Conservation (phyloP, 345 rosid species). For the Gossypium thurberi region DNA sequence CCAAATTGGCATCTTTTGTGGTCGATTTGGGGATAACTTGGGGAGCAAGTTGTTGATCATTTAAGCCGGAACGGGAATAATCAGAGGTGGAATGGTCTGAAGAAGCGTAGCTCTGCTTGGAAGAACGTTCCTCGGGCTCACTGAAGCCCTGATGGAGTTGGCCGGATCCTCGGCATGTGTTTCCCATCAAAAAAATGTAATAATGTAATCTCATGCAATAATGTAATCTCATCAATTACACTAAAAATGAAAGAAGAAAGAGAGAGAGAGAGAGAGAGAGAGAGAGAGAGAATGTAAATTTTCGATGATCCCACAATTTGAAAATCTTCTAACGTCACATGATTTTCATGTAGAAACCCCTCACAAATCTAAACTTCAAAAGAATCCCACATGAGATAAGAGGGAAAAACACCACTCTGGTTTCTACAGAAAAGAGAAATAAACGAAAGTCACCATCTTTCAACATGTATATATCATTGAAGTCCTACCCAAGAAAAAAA, state of each 20-base stretch:
- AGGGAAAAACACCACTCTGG: not conserved
- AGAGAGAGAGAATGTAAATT: not conserved
- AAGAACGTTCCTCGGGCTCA: conserved; percentile 58
- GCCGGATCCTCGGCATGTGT: conserved; percentile 94
- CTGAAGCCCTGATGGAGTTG: conserved; percentile 62
- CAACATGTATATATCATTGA: not conserved
- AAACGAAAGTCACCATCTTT: conserved; percentile 5
- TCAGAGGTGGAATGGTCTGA: conserved; percentile 36
- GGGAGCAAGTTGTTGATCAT: conserved; percentile 28
- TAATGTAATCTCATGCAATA: conserved; percentile 25
- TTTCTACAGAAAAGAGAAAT: not conserved
- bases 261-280: not conserved
- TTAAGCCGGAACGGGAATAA: conserved; percentile 35
- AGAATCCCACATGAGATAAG: conserved; percentile 5
- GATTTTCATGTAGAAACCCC: not conserved
- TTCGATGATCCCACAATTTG: conserved; percentile 3
- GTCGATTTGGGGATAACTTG: conserved; percentile 32
- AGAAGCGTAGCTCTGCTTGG: conserved; percentile 32
- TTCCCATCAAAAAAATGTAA: conserved; percentile 64
- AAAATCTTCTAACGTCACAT: not conserved
- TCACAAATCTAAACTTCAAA: conserved; percentile 2
- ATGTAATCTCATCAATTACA: conserved; percentile 22
- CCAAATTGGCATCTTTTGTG: conserved; percentile 26
- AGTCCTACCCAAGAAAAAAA: too few species aligned
- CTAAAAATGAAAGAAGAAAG: conserved; percentile 14